These are phyloP conservation scores for Poronia punctata DNA, from an alignment of 495 filamentous ascomycete species.

Conservation along the genomic window DNA sequence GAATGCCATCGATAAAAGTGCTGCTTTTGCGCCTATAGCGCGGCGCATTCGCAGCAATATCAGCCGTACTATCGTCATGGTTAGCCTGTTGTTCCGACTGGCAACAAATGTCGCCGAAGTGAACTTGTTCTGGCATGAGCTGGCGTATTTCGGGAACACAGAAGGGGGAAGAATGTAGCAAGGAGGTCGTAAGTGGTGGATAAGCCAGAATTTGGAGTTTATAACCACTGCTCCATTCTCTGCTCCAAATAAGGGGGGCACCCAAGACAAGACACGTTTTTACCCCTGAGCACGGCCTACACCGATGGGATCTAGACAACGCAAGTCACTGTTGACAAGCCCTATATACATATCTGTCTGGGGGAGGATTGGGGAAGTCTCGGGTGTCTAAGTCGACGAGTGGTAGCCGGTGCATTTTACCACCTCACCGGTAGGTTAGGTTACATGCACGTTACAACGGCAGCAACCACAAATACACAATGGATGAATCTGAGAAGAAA, in stretches of 20 bases:
- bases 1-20: slow-evolving; percentile 95
- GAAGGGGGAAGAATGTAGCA: too few relatives aligned
- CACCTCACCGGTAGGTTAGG: slow-evolving; percentile 3
- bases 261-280: too few relatives aligned
- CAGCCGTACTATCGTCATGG: slow-evolving; percentile 56
- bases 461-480: neutral
- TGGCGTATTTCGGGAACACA: neutral
- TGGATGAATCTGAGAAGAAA: too few relatives aligned
- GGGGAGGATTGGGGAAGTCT: too few relatives aligned
- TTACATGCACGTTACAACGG: slow-evolving; percentile 2
- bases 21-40: slow-evolving; percentile 80
- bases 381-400: neutral
- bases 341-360: too few relatives aligned
- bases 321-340: too few relatives aligned
- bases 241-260: too few relatives aligned
- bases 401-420: neutral
- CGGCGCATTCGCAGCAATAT: slow-evolving; percentile 79
- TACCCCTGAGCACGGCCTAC: too few relatives aligned
- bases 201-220: too few relatives aligned
- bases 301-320: too few relatives aligned
- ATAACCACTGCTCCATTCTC: too few relatives aligned
- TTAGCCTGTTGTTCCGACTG: slow-evolving; percentile 3
- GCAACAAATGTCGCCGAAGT: slow-evolving; percentile 10
- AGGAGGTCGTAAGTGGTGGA: too few relatives aligned
- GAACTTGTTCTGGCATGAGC: slow-evolving; percentile 6